Evolutionary conservation across 495 filamentous ascomycete species (phyloP).

Genomic region (Aspergillus ostianus): DNA sequence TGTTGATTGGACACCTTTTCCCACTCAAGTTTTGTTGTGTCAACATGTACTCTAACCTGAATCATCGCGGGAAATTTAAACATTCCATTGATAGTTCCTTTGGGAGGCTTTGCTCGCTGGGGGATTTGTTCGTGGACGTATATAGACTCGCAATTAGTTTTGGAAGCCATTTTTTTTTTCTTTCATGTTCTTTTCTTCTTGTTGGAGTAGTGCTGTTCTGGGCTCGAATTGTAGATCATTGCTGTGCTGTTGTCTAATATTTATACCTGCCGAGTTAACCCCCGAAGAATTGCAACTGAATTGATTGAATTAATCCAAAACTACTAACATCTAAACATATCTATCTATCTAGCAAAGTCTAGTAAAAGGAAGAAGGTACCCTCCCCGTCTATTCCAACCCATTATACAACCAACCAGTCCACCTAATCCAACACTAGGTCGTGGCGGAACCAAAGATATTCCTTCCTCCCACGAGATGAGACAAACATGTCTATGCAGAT

Average conservation of each 20-base stretch:
- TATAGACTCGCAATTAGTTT: conserved; percentile 36
- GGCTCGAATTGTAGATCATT: background rate
- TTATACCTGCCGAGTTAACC: too few species aligned
- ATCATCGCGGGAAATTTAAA: conserved; percentile 34
- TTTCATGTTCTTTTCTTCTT: conserved; percentile 4
- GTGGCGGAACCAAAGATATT: background rate
- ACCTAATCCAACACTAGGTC: background rate
- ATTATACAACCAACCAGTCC: background rate
- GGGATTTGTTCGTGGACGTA: conserved; percentile 17
- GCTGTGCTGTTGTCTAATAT: background rate
- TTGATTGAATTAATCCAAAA: background rate
- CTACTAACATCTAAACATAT: background rate
- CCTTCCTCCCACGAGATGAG: background rate
- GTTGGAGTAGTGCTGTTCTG: background rate
- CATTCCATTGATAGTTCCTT: conserved; percentile 18
- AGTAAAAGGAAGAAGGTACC: background rate
- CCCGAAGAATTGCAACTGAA: background rate
- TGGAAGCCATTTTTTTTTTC: conserved; percentile 11
- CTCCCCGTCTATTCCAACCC: background rate
- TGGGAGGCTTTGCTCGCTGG: conserved; percentile 10
- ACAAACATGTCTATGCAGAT: background rate
- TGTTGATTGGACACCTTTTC: conserved; percentile 25
- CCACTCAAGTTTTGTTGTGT: conserved; percentile 35
- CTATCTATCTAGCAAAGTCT: background rate
- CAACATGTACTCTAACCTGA: conserved; percentile 48